Evolutionary conservation across 805 yeast genomes (phyloP).

Genomic region (Candida ovalis): DNA sequence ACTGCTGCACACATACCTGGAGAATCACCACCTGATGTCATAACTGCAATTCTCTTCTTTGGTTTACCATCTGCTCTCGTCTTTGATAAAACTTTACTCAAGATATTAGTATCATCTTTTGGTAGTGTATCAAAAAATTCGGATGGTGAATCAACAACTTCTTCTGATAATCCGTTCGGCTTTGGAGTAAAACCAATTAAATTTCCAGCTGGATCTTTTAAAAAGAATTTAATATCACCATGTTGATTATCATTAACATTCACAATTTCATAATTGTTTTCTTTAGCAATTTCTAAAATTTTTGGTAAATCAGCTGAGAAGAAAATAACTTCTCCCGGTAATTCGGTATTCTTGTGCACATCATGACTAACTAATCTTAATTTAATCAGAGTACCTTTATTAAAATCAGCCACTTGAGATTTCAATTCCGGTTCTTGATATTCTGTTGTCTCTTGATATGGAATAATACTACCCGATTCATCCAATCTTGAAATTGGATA

Average conservation of each 20-base stretch:
- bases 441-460: conserved; percentile 36
- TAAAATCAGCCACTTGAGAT: conserved; percentile 11
- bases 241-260: conserved; percentile 8
- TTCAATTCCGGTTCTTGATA: conserved; percentile 20
- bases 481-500: conserved; percentile 43
- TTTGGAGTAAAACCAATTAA: conserved; percentile 51
- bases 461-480: conserved; percentile 18
- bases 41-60: conserved; percentile 65
- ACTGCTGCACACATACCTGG: conserved; percentile 99
- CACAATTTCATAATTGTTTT: conserved; percentile 18
- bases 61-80: neutral
- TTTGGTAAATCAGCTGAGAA: conserved; percentile 37
- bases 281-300: conserved; percentile 19
- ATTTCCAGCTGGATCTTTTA: conserved; percentile 66
- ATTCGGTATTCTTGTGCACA: conserved; percentile 31
- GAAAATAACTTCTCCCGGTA: conserved; percentile 36
- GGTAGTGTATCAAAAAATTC: conserved; percentile 7
- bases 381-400: conserved; percentile 45
- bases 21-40: conserved; percentile 99
- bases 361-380: conserved; percentile 39
- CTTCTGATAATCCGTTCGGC: conserved; percentile 34
- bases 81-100: neutral
- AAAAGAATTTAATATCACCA: conserved; percentile 27
- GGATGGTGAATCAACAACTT: conserved; percentile 5
- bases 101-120: neutral